phyloP scores from a whole-genome alignment of 306 rosid species.

The Cucurbita moschata region DNA sequence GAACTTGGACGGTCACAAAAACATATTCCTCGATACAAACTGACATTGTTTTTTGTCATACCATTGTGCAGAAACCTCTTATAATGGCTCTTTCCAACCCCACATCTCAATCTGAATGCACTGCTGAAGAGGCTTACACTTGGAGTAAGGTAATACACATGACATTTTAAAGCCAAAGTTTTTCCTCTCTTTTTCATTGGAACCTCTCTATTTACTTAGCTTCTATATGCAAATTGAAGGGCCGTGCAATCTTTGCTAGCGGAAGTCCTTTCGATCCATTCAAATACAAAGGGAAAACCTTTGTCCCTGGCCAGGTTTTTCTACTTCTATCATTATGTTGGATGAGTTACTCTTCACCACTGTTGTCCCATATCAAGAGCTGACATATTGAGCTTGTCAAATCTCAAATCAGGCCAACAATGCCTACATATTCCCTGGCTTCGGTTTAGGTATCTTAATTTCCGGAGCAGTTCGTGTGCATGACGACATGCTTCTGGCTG shows the following conservation, averaged over 20 bases:
- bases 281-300: constrained; percentile 58
- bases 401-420: constrained; percentile 60
- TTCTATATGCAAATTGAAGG: constrained; percentile 22
- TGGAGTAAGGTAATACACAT: constrained; percentile 54
- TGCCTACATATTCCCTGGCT: constrained; percentile 87
- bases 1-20: too few species aligned
- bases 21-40: neutral
- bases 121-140: constrained; percentile 81
- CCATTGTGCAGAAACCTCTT: constrained; percentile 56
- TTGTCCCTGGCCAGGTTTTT: constrained; percentile 64
- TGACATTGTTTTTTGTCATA: neutral
- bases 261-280: constrained; percentile 92
- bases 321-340: neutral
- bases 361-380: neutral
- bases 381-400: neutral
- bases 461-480: constrained; percentile 89
- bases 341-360: neutral
- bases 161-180: neutral
- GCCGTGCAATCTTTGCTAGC: constrained; percentile 80
- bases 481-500: constrained; percentile 88
- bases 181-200: neutral
- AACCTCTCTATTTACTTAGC: neutral
- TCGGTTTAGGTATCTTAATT: constrained; percentile 72
- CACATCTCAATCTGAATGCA: constrained; percentile 84
- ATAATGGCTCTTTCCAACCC: constrained; percentile 90